These are phyloP conservation scores for Panus rudis DNA, from an alignment of 768 basidiomycete genomes.

Conservation along the genomic window DNA sequence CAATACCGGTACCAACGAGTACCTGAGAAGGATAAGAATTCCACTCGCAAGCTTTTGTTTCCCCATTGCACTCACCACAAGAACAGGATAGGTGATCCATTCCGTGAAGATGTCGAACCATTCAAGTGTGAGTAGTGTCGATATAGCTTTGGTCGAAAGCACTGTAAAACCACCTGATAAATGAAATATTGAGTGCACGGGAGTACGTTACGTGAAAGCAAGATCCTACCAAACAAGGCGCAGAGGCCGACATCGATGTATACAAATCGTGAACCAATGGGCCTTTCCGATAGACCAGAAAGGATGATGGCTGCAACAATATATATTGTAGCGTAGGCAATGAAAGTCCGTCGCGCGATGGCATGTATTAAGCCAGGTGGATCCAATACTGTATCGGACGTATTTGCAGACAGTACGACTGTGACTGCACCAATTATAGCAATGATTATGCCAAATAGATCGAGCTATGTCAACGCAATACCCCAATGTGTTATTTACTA, in stretches of 20 bases:
- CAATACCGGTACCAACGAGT: slow-evolving; percentile 65
- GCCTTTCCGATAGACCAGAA: slow-evolving; percentile 57
- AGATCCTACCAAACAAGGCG: slow-evolving; percentile 66
- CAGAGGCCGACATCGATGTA: slow-evolving; percentile 85
- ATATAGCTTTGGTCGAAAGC: slow-evolving; percentile 86
- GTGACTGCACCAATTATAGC: slow-evolving; percentile 87
- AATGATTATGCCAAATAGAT: slow-evolving; percentile 70
- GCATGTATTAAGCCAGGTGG: slow-evolving; percentile 62
- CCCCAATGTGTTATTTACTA: slow-evolving; percentile 10
- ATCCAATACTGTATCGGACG: slow-evolving; percentile 63
- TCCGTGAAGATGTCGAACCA: slow-evolving; percentile 71
- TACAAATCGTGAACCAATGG: slow-evolving; percentile 58
- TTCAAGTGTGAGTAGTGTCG: slow-evolving; percentile 73
- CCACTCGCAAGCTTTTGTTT: too few relatives aligned
- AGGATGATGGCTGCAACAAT: slow-evolving; percentile 50
- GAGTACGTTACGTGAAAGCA: slow-evolving; percentile 3
- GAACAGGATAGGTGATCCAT: slow-evolving; percentile 78
- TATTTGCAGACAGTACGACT: slow-evolving; percentile 78
- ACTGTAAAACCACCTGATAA: slow-evolving; percentile 85
- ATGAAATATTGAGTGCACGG: background rate
- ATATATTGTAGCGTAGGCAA: slow-evolving; percentile 68
- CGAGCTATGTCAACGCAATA: too few relatives aligned
- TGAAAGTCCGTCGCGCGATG: slow-evolving; percentile 63
- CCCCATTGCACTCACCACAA: slow-evolving; percentile 58
- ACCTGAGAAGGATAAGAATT: slow-evolving; percentile 50